phyloP scores from a whole-genome alignment of 2,329 filamentous ascomycete genomes.

The Orbilia javanica region DNA sequence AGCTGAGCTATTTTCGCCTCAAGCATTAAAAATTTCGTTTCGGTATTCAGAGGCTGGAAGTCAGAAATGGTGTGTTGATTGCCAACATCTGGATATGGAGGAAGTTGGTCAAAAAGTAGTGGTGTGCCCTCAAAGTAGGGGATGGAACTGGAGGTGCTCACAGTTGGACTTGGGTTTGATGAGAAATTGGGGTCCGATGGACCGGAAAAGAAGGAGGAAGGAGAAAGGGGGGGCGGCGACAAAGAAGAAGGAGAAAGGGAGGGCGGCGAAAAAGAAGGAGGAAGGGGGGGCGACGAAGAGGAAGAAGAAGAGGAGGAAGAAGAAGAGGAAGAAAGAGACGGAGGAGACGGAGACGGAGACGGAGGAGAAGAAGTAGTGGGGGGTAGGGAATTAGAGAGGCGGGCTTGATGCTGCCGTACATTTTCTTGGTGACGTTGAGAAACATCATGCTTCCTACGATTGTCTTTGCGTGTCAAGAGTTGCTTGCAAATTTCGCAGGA shows the following conservation, averaged over 20 bases:
- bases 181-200: neutral
- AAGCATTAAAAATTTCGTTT: conserved; percentile 15
- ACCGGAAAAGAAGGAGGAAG: neutral
- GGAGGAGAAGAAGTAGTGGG: neutral
- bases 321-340: neutral
- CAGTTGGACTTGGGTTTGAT: conserved; percentile 1
- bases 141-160: conserved; percentile 18
- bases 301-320: neutral
- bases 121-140: neutral
- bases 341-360: too few species aligned
- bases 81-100: neutral
- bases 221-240: neutral
- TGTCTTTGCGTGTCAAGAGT: conserved; percentile 20
- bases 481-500: conserved; percentile 20
- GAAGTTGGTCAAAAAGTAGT: neutral
- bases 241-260: too few species aligned
- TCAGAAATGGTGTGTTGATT: conserved; percentile 27
- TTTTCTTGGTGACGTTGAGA: conserved; percentile 23
- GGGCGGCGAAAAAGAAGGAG: too few species aligned
- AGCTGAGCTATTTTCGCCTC: conserved; percentile 4
- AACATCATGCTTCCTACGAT: conserved; percentile 15
- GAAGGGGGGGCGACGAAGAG: too few species aligned
- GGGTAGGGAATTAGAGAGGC: neutral
- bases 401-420: neutral
- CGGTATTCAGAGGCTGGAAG: neutral